phyloP scores from a whole-genome alignment of 1,284 basidiomycete species.

The Ganoderma lingzhi region DNA sequence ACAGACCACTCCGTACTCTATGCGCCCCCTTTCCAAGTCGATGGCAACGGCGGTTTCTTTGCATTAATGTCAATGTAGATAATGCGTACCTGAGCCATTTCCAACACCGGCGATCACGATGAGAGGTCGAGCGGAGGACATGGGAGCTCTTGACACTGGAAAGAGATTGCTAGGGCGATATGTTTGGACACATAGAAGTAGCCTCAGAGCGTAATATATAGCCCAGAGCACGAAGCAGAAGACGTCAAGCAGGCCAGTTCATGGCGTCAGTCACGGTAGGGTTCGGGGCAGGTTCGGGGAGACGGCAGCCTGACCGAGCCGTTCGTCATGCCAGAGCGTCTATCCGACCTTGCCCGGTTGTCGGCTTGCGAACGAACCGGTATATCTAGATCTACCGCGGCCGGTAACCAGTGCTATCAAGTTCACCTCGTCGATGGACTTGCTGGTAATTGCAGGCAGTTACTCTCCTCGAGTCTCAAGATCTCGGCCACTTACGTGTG shows the following conservation, averaged over 20 bases:
- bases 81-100: slow-evolving; percentile 45
- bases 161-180: background rate
- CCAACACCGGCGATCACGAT: slow-evolving; percentile 66
- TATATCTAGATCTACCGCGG: background rate
- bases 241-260: background rate
- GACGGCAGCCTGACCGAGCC: background rate
- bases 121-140: slow-evolving; percentile 51
- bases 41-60: background rate
- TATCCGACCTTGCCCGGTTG: background rate
- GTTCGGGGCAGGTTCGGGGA: too few relatives aligned
- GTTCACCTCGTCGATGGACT: too few relatives aligned
- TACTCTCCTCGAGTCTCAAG: too few relatives aligned
- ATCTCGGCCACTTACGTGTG: too few relatives aligned
- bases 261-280: background rate
- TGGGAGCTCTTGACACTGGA: slow-evolving; percentile 21
- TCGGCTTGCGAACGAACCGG: background rate
- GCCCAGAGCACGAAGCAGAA: background rate
- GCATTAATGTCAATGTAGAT: background rate
- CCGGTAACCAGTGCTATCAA: too few relatives aligned
- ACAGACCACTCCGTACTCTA: background rate
- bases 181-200: background rate
- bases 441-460: too few relatives aligned
- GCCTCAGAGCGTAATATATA: background rate
- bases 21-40: background rate
- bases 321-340: background rate